Evolutionary conservation across 2,329 filamentous ascomycete genomes (phyloP).

Genomic region (Diaporthe vexans): DNA sequence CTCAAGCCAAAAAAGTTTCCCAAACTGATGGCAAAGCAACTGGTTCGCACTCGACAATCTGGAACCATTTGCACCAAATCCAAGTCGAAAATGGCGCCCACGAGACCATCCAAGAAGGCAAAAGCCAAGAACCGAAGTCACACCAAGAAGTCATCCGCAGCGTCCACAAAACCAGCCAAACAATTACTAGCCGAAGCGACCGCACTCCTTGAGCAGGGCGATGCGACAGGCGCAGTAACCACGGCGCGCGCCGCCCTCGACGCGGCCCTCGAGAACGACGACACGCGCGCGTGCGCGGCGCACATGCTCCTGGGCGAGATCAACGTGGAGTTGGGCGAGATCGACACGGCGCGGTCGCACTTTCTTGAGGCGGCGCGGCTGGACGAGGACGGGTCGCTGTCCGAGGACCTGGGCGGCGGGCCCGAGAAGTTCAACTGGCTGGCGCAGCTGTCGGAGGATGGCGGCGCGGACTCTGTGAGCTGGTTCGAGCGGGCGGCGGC

Average conservation of each 20-base stretch:
- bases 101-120: slow-evolving; percentile 42
- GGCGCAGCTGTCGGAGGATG: slow-evolving; percentile 86
- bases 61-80: slow-evolving; percentile 1
- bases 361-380: slow-evolving; percentile 81
- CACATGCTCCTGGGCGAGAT: slow-evolving; percentile 86
- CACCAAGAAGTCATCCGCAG: slow-evolving; percentile 34
- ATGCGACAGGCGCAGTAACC: slow-evolving; percentile 47
- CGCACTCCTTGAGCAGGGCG: slow-evolving; percentile 52
- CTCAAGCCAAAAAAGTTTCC: slow-evolving; percentile 28
- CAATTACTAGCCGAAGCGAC: slow-evolving; percentile 51
- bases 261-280: slow-evolving; percentile 59
- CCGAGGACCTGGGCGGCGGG: slow-evolving; percentile 82
- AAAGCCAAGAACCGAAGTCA: slow-evolving; percentile 41
- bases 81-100: slow-evolving; percentile 42
- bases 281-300: slow-evolving; percentile 67
- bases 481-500: slow-evolving; percentile 81
- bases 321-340: slow-evolving; percentile 84
- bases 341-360: slow-evolving; percentile 78
- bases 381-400: slow-evolving; percentile 80
- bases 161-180: slow-evolving; percentile 41
- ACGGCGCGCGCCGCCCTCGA: slow-evolving; percentile 59
- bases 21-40: background rate
- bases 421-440: slow-evolving; percentile 96
- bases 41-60: background rate
- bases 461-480: slow-evolving; percentile 73